A percentile compares a stretch with the other conserved stretches of the same genome.
Evolutionary conservation across 202 grass and related monocot species (phyloP).

Genomic region (Dendrocalamus latiflorus): DNA sequence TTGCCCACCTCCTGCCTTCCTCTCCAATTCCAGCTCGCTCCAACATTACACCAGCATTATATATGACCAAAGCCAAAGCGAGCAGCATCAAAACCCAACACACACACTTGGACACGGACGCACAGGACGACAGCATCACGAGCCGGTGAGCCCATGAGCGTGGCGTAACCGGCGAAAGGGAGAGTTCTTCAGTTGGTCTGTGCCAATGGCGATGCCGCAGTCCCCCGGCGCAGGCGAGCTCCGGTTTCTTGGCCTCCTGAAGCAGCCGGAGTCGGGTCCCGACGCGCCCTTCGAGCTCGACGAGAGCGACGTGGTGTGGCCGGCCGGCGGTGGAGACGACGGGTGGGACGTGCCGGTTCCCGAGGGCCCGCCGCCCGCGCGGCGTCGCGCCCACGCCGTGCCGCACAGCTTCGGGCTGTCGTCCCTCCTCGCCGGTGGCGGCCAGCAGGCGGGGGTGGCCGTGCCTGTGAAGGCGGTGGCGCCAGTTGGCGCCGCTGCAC

Average conservation of each 20-base stretch:
- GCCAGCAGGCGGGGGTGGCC: neutral
- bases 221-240: constrained; percentile 19
- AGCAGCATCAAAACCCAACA: constrained; percentile 20
- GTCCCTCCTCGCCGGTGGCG: constrained; percentile 22
- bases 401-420: constrained; percentile 57
- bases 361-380: neutral
- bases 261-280: constrained; percentile 33
- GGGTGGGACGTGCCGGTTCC: neutral
- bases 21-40: neutral
- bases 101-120: neutral
- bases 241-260: constrained; percentile 67
- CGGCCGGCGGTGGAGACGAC: neutral
- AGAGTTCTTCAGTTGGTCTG: neutral
- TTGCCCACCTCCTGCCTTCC: no score
- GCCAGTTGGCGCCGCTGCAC: neutral
- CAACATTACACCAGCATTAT: neutral
- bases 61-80: constrained; percentile 14
- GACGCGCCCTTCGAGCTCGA: constrained; percentile 56
- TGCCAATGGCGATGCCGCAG: constrained; percentile 31
- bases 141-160: neutral
- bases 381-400: constrained; percentile 1
- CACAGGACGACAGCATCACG: neutral
- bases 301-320: constrained; percentile 83
- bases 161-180: neutral
- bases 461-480: constrained; percentile 23